Base-by-base conservation (phyloP, 2,329 filamentous ascomycete genomes). In the Aureobasidium sp. region DNA sequence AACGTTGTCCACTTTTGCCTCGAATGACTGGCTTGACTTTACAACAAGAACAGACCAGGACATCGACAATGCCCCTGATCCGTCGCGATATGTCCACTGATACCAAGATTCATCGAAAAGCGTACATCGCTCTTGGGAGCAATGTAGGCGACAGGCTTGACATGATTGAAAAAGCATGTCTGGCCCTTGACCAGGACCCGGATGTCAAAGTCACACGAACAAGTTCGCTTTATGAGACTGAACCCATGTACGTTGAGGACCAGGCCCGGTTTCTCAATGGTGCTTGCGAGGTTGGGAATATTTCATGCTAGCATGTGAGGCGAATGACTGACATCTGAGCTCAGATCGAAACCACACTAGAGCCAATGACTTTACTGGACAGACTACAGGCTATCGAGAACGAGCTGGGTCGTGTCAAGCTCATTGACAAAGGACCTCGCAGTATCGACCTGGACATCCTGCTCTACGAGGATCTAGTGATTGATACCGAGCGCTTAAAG, bases 371-470 rank as follows among this genome's bases (percentile, higher is more conserved):
- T 45, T 81, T 99, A 19, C 77, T 99, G 27, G 86, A 95, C 69
- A 77, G 84, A 62, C 81, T 99, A 1, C 93, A 99, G 70, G 81
- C 81, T 33, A 93, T 99, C 66, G 94, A 99, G 71, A 84, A 82
- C 50, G 77, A 78, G 0, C 82, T 96, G 69, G 92, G 92, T 0
- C 83, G 94, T 60, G 82, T 84, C 64, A 96, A 96, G 73, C 68
- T 90, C 45, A 84, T 97, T 43, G 90, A 96, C 68, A 99, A 99
- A 71, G 94, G 94, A 0, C 94, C 94, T 1, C 83, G 94, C 29
- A 95, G 91, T 69, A 96, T 99, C 63, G 94, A 99, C 69, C 79
- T 99, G 15, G 94, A 99, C 69, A 91, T 99, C 49, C 77, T 97
- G 19, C 78, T 96, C 1, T 96, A 95, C 69, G 87, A 85, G 54